A percentile compares a stretch with the other conserved stretches of the same genome.
phyloP scores from a whole-genome alignment of 768 basidiomycete species.

The Brasilioporus rufonigricans region DNA sequence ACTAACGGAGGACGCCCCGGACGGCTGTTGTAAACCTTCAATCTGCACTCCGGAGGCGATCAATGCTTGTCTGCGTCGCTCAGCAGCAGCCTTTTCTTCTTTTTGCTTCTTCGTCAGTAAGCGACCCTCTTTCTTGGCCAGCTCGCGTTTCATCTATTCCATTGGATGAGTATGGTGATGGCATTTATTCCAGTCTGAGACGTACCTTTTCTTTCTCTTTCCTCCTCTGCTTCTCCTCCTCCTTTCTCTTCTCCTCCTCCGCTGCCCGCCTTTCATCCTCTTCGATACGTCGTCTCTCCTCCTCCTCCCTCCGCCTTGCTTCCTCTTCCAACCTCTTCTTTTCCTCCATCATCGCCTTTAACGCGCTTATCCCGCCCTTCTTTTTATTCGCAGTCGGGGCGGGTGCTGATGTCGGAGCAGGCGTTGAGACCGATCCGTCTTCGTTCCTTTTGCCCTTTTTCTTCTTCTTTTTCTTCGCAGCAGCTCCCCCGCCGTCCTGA shows the following conservation, averaged over 20 bases:
- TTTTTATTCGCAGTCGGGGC: constrained; percentile 53
- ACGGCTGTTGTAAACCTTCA: constrained; percentile 75
- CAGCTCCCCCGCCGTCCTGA: constrained; percentile 45
- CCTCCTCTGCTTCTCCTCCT: constrained; percentile 78
- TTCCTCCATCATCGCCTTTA: constrained; percentile 91
- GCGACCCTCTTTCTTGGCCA: constrained; percentile 91
- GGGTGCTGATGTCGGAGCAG: constrained; percentile 32
- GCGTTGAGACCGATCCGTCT: constrained; percentile 52
- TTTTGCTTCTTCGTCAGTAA: constrained; percentile 97
- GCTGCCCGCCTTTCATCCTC: constrained; percentile 81
- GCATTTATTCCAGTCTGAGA: neutral
- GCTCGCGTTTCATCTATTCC: constrained; percentile 77
- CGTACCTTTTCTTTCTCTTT: constrained; percentile 88
- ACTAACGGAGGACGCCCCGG: constrained; percentile 37
- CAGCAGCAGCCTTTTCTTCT: constrained; percentile 86
- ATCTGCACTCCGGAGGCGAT: constrained; percentile 87
- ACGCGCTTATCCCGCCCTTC: constrained; percentile 75
- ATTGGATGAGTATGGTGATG: constrained; percentile 1
- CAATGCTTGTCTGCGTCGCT: constrained; percentile 87
- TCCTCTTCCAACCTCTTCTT: constrained; percentile 89
- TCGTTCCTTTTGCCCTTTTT: constrained; percentile 76
- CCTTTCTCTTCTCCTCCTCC: constrained; percentile 74
- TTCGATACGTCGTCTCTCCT: constrained; percentile 77
- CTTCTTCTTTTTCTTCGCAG: constrained; percentile 83
- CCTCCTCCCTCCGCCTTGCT: constrained; percentile 64